Evolutionary conservation across 202 grass and related monocot genomes (phyloP), one percentile per base, ranked within the genome.

Genomic region (Cymbopogon flexuosus): DNA sequence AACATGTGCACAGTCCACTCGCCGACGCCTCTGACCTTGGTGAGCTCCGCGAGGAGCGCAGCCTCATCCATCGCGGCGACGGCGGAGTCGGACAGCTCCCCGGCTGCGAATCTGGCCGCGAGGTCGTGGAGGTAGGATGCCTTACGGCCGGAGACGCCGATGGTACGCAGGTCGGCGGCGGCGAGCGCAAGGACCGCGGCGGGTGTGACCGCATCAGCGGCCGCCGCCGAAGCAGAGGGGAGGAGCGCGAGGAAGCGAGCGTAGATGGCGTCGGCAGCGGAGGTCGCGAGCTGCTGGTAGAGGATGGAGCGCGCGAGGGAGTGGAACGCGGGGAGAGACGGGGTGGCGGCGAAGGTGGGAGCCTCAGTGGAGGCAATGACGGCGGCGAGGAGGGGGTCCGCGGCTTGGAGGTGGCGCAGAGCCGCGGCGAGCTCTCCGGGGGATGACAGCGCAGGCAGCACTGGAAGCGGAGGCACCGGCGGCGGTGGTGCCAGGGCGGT

Each of bases 1-100:
- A 93, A 93, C 91, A 93, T 93, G 81, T 93, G 85, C 35, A 90
- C 88, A 5, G 88, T 90, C 91, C 91, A 93, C 59, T 87, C 87
- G 35, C 88, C 88, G 21, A 93, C 34, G 49, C 88, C 91, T 56
- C 83, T 93, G 19, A 90, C 91, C 70, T 64, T 83, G 29, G 85
- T 93, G 30, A 93, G 85, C 85, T 90, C 72, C 6, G 75, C 57
- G 75, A 93, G 86, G 70, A 93, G 91, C 1, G 75, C 76, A 13
- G 49, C 62, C 47, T 90, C 88, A 63, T 88, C 91, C 91, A 93
- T 93, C 22, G 82, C 24, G 34, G 86, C 60, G 8, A 90, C 63
- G 51, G 70, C 6, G 29, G 65, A 42, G 19, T 90, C 82, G 5
- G 82, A 90, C 59, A 93, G 88, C 15, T 88, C 80, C 62, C 85